These are phyloP conservation scores for Rhizomucor pusillus DNA, from an alignment of 371 early-diverging fungal genomes.

Conservation along the genomic window DNA sequence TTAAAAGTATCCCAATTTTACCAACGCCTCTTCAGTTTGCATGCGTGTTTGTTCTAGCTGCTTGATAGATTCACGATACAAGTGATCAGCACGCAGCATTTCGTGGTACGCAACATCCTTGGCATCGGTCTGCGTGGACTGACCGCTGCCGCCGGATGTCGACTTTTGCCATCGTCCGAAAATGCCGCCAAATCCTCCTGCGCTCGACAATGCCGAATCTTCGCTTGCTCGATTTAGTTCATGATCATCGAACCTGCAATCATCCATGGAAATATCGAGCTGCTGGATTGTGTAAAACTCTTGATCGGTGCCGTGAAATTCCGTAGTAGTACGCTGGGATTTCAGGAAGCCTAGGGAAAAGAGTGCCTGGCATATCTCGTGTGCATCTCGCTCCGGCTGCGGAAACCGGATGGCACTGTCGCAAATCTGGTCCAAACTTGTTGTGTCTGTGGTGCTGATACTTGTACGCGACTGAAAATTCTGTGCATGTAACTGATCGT, in stretches of 20 bases:
- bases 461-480: no score
- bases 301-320: not conserved
- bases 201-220: not conserved
- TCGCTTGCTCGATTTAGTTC: not conserved
- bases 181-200: slow-evolving; percentile 17
- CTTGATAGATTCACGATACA: slow-evolving; percentile 53
- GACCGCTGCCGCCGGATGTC: slow-evolving; percentile 4
- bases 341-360: slow-evolving; percentile 8
- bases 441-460: not conserved
- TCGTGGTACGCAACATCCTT: slow-evolving; percentile 10
- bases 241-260: no score
- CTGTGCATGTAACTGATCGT: no score
- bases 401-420: not conserved
- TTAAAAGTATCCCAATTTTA: slow-evolving; percentile 28
- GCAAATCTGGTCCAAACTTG: not conserved
- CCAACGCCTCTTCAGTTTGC: slow-evolving; percentile 63
- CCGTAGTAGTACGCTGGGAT: not conserved
- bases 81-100: slow-evolving; percentile 55
- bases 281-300: not conserved
- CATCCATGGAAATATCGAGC: no score
- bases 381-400: slow-evolving; percentile 9
- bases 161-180: slow-evolving; percentile 17
- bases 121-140: no score
- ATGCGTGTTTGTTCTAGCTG: slow-evolving; percentile 61
- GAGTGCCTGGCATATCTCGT: slow-evolving; percentile 7